phyloP scores from a whole-genome alignment of 176 grass and related monocot genomes.

The Ensete ventricosum region DNA sequence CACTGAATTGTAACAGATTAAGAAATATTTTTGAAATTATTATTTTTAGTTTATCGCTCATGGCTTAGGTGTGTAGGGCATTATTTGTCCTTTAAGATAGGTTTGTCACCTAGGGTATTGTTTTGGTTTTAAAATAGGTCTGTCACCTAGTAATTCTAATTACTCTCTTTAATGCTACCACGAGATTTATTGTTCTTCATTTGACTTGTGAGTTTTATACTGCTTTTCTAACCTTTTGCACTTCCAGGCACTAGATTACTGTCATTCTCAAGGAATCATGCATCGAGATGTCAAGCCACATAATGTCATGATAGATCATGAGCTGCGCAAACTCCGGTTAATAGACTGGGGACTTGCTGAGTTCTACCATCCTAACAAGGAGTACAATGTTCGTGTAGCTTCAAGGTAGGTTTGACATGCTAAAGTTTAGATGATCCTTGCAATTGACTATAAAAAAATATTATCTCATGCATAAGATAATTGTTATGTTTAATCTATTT shows the following conservation, averaged over 20 bases:
- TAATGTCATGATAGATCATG: conserved; percentile 79
- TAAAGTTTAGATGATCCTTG: not conserved
- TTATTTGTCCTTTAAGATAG: too few relatives aligned
- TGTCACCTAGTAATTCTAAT: too few relatives aligned
- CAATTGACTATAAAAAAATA: not conserved
- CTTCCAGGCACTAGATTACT: conserved; percentile 60
- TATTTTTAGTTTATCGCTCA: too few relatives aligned
- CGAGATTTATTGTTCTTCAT: too few relatives aligned
- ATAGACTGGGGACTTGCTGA: conserved; percentile 80
- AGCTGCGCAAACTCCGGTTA: conserved; percentile 57
- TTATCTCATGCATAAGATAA: conserved; percentile 5
- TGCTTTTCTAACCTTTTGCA: conserved; percentile 19
- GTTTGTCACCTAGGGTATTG: not conserved
- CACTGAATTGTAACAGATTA: too few relatives aligned
- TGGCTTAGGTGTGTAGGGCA: too few relatives aligned
- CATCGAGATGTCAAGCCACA: conserved; percentile 78
- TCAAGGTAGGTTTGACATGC: conserved; percentile 46
- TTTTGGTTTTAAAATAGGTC: too few relatives aligned
- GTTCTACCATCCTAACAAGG: conserved; percentile 63
- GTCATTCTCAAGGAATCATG: conserved; percentile 79
- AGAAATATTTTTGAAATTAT: too few relatives aligned
- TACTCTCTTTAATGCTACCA: not conserved
- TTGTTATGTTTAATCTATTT: not conserved
- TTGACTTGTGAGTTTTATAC: not conserved
- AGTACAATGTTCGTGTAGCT: conserved; percentile 73